Percentiles rank a stretch among this genome's conserved stretches.
These are phyloP conservation scores for Podila horticola DNA, from an alignment of 192 early-diverging fungal genomes.

Conservation along the genomic window DNA sequence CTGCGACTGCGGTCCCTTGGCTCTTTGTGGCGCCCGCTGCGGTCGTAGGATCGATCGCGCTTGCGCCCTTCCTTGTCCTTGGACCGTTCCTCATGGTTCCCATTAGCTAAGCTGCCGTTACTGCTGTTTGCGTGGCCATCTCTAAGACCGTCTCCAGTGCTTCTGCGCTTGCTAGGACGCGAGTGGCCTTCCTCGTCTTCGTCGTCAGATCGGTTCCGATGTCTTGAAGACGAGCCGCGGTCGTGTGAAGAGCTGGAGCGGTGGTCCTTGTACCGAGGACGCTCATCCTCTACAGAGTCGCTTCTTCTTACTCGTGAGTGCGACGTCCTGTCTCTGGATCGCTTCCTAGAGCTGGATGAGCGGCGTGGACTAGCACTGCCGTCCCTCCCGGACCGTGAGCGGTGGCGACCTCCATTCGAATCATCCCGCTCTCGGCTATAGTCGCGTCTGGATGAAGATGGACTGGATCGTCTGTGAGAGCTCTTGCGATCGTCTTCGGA, in stretches of 20 bases:
- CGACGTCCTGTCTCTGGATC: constrained; percentile 18
- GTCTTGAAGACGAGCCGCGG: constrained; percentile 29
- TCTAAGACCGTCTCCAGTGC: constrained; percentile 46
- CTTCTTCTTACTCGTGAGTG: constrained; percentile 33
- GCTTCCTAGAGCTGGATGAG: constrained; percentile 19
- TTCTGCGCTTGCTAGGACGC: constrained; percentile 40
- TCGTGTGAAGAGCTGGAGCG: constrained; percentile 40
- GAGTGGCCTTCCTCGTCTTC: constrained; percentile 39
- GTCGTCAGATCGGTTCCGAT: constrained; percentile 36
- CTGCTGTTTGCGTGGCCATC: constrained; percentile 10
- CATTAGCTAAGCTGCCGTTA: constrained; percentile 33
- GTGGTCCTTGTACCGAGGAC: constrained; percentile 37
- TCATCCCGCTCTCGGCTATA: constrained; percentile 66
- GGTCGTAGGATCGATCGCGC: constrained; percentile 41
- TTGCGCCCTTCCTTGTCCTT: constrained; percentile 35
- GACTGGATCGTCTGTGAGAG: constrained; percentile 64
- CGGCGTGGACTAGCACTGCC: constrained; percentile 24
- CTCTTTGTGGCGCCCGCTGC: constrained; percentile 37
- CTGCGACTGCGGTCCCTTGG: constrained; percentile 37
- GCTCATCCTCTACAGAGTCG: constrained; percentile 40
- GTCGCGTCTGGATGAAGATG: constrained; percentile 59
- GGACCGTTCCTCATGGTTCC: constrained; percentile 38
- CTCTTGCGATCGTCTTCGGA: constrained; percentile 77
- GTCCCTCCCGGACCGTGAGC: constrained; percentile 22
- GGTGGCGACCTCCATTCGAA: constrained; percentile 29